Base-by-base conservation (phyloP, 2,329 filamentous ascomycete species). In the Trichoderma harzianum region DNA sequence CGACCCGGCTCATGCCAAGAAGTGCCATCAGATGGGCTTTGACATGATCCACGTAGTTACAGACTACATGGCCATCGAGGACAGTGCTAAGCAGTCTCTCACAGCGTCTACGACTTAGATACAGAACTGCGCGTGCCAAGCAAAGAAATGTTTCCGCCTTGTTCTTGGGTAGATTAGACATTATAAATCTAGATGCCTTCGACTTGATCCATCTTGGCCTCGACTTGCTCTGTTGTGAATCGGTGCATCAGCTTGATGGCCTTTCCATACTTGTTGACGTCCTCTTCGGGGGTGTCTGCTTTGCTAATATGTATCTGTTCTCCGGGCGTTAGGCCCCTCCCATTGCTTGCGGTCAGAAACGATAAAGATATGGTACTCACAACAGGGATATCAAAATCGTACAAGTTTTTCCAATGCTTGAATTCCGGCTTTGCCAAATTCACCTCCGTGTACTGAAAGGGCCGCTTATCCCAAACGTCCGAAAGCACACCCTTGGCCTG, bases 351-450 rank as follows among this genome's bases (percentile, higher is more conserved):
- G 7, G 2, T 7, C 2, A 14, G 14, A 26, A 16, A 24, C n/a
- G 12, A 21, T 2, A 14, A 21, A 5, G 21, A 5, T 1, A 11
- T 10, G 10, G 12, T 39, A 80, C 86, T 77, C 83, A 95, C 92
- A 77, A 95, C 93, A 0, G 93, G 93, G 8, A 93, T 92, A 76
- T 95, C 93, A 79, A 94, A 93, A 72, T 94, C 92, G 78, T 95
- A 95, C 1, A 94, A 78, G 63, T 90, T 86, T 77, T 88, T 90
- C 93, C 93, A 95, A 28, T 84, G 82, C 73, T 89, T 87, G 18
- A 86, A 86, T 30, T 89, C 87, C 0, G 87, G 84, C 63, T 87
- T 86, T 82, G 92, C 89, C 51, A 94, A 89, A 78, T 94, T 89
- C 63, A 95, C 84, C 79, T 94, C 91, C 8, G 85, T 84, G 80